Conservation (phyloP, 2,329 filamentous ascomycete species). For the Rhinocladiella mackenziei region DNA sequence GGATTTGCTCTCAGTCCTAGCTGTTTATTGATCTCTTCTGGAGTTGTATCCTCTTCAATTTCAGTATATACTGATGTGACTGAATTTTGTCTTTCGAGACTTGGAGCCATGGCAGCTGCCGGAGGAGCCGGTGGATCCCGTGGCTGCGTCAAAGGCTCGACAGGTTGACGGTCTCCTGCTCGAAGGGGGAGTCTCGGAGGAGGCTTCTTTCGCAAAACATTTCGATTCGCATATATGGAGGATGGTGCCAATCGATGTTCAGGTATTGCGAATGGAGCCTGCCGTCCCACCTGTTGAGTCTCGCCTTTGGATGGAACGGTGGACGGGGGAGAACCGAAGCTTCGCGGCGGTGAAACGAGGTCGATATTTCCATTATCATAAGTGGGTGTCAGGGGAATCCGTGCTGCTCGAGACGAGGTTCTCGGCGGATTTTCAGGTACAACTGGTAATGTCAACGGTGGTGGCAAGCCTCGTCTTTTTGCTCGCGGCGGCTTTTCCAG, state of each 20-base stretch:
- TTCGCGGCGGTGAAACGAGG: slow-evolving; percentile 7
- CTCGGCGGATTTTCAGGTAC: slow-evolving; percentile 20
- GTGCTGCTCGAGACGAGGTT: slow-evolving; percentile 36
- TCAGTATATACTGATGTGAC: slow-evolving; percentile 32
- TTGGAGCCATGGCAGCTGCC: not conserved
- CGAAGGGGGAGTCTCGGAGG: slow-evolving; percentile 14
- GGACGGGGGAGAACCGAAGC: slow-evolving; percentile 4
- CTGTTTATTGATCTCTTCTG: slow-evolving; percentile 22
- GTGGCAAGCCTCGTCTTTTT: slow-evolving; percentile 12
- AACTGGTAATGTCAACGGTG: slow-evolving; percentile 14
- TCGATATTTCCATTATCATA: slow-evolving; percentile 29
- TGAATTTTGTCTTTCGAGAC: slow-evolving; percentile 10
- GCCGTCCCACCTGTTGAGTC: not conserved
- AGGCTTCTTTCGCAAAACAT: slow-evolving; percentile 15
- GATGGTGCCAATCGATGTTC: slow-evolving; percentile 23
- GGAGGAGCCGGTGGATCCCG: slow-evolving; percentile 10
- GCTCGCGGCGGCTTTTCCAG: slow-evolving; percentile 14
- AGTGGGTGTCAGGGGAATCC: slow-evolving; percentile 31
- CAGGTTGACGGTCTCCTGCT: not conserved
- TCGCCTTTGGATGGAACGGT: not conserved
- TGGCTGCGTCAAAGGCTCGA: slow-evolving; percentile 10
- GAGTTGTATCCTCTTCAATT: slow-evolving; percentile 27
- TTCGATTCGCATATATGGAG: slow-evolving; percentile 21
- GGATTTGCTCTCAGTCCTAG: slow-evolving; percentile 25
- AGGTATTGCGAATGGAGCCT: slow-evolving; percentile 1